Conservation (phyloP, 176 grass and related monocot species). For the Chloris gayana region DNA sequence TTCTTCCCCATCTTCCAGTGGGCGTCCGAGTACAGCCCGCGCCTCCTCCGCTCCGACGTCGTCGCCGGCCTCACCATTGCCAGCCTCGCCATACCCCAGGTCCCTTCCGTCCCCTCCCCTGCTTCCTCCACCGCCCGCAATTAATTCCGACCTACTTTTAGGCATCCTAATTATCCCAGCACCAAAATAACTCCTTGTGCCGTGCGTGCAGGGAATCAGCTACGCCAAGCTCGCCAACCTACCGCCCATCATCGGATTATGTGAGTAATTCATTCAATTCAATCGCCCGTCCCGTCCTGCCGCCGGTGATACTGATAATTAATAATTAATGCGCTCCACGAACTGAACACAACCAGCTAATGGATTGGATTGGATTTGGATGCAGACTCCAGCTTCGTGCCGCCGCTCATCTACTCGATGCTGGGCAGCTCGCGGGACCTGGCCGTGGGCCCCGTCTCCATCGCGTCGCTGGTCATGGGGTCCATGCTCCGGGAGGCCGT, state of each 20-base stretch:
- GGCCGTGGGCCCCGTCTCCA: conserved; percentile 91
- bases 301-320: no score
- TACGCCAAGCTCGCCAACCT: conserved; percentile 98
- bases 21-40: conserved; percentile 71
- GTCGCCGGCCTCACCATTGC: conserved; percentile 99
- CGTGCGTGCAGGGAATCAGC: conserved; percentile 92
- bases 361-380: no score
- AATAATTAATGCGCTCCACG: no score
- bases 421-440: conserved; percentile 92
- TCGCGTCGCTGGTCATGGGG: conserved; percentile 98
- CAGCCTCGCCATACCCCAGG: conserved; percentile 97
- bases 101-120: background rate
- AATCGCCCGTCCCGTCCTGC: no score
- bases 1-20: conserved; percentile 95
- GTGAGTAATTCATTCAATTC: conserved; percentile 52
- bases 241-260: conserved; percentile 89
- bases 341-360: no score
- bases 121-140: background rate
- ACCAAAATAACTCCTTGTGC: conserved; percentile 14
- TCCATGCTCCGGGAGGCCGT: conserved; percentile 88
- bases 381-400: conserved; percentile 97
- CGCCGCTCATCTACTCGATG: conserved; percentile 91
- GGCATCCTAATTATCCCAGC: background rate
- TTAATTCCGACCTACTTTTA: conserved; percentile 35
- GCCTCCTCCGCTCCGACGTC: conserved; percentile 86